Conservation (phyloP, 805 yeast genomes). For the Metschnikowia lachancei region DNA sequence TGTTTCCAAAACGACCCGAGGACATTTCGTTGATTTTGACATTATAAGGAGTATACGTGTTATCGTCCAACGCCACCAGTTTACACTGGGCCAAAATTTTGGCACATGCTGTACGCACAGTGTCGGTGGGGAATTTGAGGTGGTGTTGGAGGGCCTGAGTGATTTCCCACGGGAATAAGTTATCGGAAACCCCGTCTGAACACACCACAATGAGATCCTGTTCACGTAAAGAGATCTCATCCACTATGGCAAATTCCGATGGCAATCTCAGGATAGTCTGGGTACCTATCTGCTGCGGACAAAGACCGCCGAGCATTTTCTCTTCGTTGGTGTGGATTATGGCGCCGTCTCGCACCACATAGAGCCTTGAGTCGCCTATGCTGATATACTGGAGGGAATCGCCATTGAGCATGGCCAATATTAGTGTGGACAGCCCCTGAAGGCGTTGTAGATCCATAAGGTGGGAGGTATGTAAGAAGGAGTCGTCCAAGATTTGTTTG, state of each 20-base stretch:
- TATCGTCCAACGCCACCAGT: constrained; percentile 51
- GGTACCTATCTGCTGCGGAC: constrained; percentile 57
- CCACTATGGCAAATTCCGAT: constrained; percentile 47
- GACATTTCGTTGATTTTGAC: constrained; percentile 48
- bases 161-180: constrained; percentile 49
- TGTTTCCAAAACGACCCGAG: constrained; percentile 28
- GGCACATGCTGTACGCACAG: constrained; percentile 40
- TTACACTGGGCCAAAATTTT: constrained; percentile 44
- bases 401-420: constrained; percentile 49
- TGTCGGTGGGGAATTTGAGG: constrained; percentile 27
- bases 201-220: constrained; percentile 47
- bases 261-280: constrained; percentile 44
- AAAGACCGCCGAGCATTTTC: constrained; percentile 44
- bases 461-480: constrained; percentile 47
- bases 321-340: constrained; percentile 44
- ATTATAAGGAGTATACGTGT: constrained; percentile 52
- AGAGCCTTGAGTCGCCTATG: constrained; percentile 52
- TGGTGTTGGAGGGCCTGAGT: constrained; percentile 35
- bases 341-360: constrained; percentile 46
- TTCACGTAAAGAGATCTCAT: constrained; percentile 37
- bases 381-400: constrained; percentile 45
- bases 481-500: constrained; percentile 43
- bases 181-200: constrained; percentile 55
- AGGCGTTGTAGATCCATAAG: constrained; percentile 49
- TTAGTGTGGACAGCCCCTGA: constrained; percentile 49